Evolutionary conservation across 2,329 filamentous ascomycete genomes (phyloP).

Genomic region (Sclerotiophoma versabilis): DNA sequence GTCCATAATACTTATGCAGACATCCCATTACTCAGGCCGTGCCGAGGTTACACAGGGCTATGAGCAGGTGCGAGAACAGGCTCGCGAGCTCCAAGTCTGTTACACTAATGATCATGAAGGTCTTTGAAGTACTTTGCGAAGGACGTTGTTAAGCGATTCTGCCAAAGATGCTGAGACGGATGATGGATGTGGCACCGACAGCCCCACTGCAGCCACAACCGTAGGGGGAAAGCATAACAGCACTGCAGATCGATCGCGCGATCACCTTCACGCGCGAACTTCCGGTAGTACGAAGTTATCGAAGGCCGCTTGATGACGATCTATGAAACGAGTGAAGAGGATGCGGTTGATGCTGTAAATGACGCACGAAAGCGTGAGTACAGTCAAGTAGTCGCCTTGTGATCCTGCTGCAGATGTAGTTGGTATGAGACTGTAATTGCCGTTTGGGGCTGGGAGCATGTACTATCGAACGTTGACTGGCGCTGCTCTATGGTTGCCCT

Average conservation of each 20-base stretch:
- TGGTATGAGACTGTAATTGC: neutral
- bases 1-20: conserved; percentile 1
- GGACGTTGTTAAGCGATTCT: neutral
- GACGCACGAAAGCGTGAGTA: neutral
- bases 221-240: neutral
- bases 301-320: neutral
- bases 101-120: conserved; percentile 10
- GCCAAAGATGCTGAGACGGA: conserved; percentile 3
- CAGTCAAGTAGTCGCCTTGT: neutral
- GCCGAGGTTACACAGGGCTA: conserved; percentile 10
- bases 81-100: neutral
- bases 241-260: neutral
- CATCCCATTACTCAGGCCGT: neutral
- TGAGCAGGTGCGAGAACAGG: neutral
- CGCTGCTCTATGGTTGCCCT: neutral
- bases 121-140: neutral
- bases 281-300: neutral
- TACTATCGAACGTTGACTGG: neutral
- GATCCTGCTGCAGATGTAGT: neutral
- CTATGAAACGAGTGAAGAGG: neutral
- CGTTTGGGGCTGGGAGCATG: neutral
- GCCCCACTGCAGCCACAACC: neutral
- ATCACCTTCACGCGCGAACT: neutral
- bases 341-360: neutral
- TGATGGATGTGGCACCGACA: neutral